phyloP scores from a whole-genome alignment of 352 stramenopile species.

The Halophytophthora polymorphica region DNA sequence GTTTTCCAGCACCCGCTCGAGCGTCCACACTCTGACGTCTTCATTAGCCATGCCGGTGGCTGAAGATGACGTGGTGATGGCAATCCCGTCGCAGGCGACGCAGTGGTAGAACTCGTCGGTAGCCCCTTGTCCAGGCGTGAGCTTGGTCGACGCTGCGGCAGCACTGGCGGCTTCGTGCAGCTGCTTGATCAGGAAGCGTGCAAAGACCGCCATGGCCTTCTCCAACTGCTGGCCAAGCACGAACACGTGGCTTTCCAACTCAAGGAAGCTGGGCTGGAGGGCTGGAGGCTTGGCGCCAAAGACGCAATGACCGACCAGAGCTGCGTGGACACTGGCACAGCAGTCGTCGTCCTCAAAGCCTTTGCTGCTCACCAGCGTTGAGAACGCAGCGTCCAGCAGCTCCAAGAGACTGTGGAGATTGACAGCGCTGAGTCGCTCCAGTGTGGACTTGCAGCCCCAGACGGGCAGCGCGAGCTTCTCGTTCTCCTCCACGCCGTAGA shows the following conservation, averaged over 20 bases:
- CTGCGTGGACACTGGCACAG: constrained; percentile 12
- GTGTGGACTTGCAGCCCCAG: constrained; percentile 20
- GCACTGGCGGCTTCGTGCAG: constrained; percentile 31
- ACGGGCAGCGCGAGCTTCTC: constrained; percentile 21
- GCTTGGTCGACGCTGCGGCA: constrained; percentile 6
- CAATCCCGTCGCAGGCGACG: constrained; percentile 17
- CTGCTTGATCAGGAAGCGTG: constrained; percentile 38
- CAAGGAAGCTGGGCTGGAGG: constrained; percentile 7
- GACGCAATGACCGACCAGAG: constrained; percentile 24
- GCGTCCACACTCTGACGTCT: constrained; percentile 12
- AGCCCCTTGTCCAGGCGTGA: constrained; percentile 5
- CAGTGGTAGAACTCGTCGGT: constrained; percentile 6
- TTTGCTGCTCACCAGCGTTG: constrained; percentile 7
- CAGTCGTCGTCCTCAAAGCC: constrained; percentile 29
- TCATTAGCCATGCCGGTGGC: background rate
- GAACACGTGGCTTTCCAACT: constrained; percentile 37
- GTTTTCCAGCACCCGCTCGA: constrained; percentile 25
- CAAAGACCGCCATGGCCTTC: constrained; percentile 46
- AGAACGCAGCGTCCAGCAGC: constrained; percentile 8
- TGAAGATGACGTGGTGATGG: constrained; percentile 5
- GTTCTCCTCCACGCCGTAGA: constrained; percentile 18
- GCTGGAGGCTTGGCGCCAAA: constrained; percentile 6
- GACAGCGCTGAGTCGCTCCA: constrained; percentile 18
- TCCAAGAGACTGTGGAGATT: constrained; percentile 16
- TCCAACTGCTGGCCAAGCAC: constrained; percentile 37